These are phyloP conservation scores for bread wheat (Triticum aestivum) DNA, from an alignment of 176 grass and related monocot genomes.

Conservation along the genomic window IWGSC_CS_RefSeq_v2.1 NC_057800.1:650239681-650240180, in stretches of 20 bases:
- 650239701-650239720: not conserved
- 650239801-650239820: conserved; percentile 7
- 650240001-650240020: not conserved
- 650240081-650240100: conserved; percentile 9
- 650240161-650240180: not conserved
- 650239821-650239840: conserved; percentile 22
- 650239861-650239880: not conserved
- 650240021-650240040: conserved; percentile 23
- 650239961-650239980: not conserved
- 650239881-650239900: not conserved
- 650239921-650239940: not conserved
- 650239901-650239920: not conserved
- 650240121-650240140: not conserved
- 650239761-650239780: not conserved
- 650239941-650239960: not conserved
- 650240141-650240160: not conserved
- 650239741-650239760: conserved; percentile 10
- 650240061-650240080: not conserved
- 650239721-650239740: not conserved
- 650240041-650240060: not conserved
- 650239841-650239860: not conserved
- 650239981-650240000: not conserved
- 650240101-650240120: conserved; percentile 1
- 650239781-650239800: not conserved
- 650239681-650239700: not conserved